Conservation (phyloP, 1,284 basidiomycete genomes). For the Dichomitus squalens region DNA sequence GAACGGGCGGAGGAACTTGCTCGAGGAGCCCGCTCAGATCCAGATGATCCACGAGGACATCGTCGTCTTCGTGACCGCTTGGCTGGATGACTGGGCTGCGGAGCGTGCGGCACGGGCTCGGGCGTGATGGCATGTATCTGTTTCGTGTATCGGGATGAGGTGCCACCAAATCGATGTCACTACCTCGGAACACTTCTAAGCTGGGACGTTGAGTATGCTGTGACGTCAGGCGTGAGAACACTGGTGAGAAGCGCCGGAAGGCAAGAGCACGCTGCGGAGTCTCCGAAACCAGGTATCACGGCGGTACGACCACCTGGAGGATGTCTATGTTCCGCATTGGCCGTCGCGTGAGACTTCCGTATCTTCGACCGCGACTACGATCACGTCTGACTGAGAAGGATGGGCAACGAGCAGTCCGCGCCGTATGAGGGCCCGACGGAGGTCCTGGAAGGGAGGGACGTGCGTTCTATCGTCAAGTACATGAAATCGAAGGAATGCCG, state of each 20-base stretch:
- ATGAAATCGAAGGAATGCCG: constrained; percentile 68
- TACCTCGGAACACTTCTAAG: too few species aligned
- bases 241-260: background rate
- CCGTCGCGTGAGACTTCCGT: background rate
- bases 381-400: constrained; percentile 1
- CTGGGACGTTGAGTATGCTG: constrained; percentile 6
- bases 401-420: constrained; percentile 26
- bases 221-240: constrained; percentile 1
- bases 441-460: constrained; percentile 39
- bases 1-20: constrained; percentile 71
- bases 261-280: background rate
- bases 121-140: background rate
- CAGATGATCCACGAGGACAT: constrained; percentile 81
- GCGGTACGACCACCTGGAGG: background rate
- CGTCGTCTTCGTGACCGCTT: constrained; percentile 79
- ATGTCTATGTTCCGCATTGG: background rate
- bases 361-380: background rate
- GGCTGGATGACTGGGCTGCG: constrained; percentile 69
- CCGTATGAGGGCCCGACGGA: constrained; percentile 29
- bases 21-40: constrained; percentile 79
- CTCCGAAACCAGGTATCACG: background rate
- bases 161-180: too few species aligned
- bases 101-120: background rate
- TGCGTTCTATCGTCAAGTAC: constrained; percentile 60
- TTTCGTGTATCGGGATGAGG: background rate